These are phyloP conservation scores for Picea abies DNA, from an alignment of 83 land plant species.

Conservation along the genomic window DNA sequence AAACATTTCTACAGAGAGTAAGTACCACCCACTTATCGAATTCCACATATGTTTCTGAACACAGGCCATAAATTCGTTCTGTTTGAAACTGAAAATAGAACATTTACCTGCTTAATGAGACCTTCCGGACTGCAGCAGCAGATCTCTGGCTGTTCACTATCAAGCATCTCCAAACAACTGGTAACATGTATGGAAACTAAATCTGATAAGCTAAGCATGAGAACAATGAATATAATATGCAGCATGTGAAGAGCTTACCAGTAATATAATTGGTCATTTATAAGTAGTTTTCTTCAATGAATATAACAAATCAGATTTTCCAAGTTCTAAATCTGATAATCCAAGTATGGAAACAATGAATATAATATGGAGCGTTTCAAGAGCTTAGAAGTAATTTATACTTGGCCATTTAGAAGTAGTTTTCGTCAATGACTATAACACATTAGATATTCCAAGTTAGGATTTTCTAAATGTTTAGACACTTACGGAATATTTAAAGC, in stretches of 20 bases:
- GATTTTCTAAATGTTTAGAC: background rate
- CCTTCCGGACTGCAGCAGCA: slow-evolving; percentile 37
- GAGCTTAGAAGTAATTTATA: background rate
- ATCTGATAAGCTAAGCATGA: slow-evolving; percentile 1
- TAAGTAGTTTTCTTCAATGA: background rate
- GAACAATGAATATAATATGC: background rate
- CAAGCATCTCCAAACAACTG: slow-evolving; percentile 44
- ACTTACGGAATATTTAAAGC: slow-evolving; percentile 35
- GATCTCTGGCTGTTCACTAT: slow-evolving; percentile 25
- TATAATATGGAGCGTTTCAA: background rate
- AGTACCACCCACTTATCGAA: background rate
- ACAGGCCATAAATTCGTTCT: background rate
- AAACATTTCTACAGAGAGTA: background rate
- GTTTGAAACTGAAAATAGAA: background rate
- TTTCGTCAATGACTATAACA: background rate
- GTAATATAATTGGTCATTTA: background rate
- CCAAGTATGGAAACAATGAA: background rate
- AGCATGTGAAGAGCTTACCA: background rate
- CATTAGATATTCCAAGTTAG: background rate
- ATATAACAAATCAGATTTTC: background rate
- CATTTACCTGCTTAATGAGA: slow-evolving; percentile 28
- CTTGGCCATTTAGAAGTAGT: slow-evolving; percentile 6
- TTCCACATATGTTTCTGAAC: background rate
- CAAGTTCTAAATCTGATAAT: too few species aligned
- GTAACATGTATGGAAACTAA: slow-evolving; percentile 11